Evolutionary conservation across 164 flowering plant species (phyloP).

Genomic region (Magnolia kwangsiensis): DNA sequence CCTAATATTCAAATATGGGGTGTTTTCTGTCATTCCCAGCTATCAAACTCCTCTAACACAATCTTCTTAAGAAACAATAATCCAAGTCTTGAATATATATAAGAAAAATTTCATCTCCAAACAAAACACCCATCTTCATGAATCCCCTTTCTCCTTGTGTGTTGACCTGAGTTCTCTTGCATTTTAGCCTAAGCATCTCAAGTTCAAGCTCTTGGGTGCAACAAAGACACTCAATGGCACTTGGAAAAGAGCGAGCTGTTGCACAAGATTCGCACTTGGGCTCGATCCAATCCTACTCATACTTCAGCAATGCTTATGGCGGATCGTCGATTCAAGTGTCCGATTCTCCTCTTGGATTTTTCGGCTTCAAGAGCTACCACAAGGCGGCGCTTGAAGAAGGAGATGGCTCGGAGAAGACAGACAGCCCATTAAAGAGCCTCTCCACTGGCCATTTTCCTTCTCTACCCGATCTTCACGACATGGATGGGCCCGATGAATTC

Average conservation of each 20-base stretch:
- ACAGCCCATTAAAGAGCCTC: constrained; percentile 15
- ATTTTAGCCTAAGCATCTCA: background rate
- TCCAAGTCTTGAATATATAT: background rate
- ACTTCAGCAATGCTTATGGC: constrained; percentile 22
- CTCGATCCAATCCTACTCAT: constrained; percentile 20
- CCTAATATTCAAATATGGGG: background rate
- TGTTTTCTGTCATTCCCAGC: background rate
- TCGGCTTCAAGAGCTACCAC: constrained; percentile 9
- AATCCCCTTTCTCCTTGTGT: background rate
- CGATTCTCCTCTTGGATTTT: constrained; percentile 19
- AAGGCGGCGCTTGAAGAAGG: constrained; percentile 18
- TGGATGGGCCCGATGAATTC: constrained; percentile 17
- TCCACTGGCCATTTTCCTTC: constrained; percentile 24
- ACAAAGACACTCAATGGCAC: constrained; percentile 30
- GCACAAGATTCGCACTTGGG: constrained; percentile 14
- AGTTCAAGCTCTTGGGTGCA: background rate
- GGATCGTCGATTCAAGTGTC: constrained; percentile 11
- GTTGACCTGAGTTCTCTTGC: background rate
- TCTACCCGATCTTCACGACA: constrained; percentile 32
- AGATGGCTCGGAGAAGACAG: constrained; percentile 19
- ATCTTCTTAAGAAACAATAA: background rate
- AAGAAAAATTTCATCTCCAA: background rate
- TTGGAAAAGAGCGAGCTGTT: constrained; percentile 31
- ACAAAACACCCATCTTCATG: background rate
- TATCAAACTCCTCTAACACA: background rate